A percentile compares a stretch with the other conserved stretches of the same genome.
Conservation (phyloP, 2,329 filamentous ascomycete species). For the Ophiostoma sp. region DNA sequence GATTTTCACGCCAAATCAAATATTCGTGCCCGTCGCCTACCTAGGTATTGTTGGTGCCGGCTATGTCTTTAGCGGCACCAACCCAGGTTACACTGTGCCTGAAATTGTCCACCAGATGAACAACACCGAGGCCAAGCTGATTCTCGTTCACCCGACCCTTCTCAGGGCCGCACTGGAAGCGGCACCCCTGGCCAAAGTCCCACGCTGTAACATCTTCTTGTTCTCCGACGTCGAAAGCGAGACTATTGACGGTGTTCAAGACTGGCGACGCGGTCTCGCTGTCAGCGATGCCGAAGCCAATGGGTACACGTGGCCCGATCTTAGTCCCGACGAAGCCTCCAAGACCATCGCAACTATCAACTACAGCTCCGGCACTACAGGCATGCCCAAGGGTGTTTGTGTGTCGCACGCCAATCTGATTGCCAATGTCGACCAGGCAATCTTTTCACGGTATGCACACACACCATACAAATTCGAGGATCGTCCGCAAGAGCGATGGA, state of each 20-base stretch:
- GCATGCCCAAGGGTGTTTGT: constrained; percentile 29
- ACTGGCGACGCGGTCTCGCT: neutral
- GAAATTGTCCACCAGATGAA: constrained; percentile 27
- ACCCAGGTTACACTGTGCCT: constrained; percentile 49
- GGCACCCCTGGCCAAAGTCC: constrained; percentile 37
- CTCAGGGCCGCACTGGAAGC: constrained; percentile 38
- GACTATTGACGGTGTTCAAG: neutral
- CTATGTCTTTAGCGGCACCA: constrained; percentile 70
- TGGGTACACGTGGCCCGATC: neutral
- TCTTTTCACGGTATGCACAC: constrained; percentile 23
- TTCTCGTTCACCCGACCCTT: constrained; percentile 30
- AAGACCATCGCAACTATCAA: constrained; percentile 23
- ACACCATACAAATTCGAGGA: constrained; percentile 22
- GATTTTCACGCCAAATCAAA: constrained; percentile 67
- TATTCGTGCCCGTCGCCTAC: constrained; percentile 68
- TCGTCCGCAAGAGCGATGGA: constrained; percentile 27
- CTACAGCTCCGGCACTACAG: constrained; percentile 28
- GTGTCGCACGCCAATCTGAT: constrained; percentile 28
- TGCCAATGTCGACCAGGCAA: constrained; percentile 27
- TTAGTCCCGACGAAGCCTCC: constrained; percentile 37
- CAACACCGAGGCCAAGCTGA: constrained; percentile 23
- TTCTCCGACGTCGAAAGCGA: neutral
- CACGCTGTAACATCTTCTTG: neutral
- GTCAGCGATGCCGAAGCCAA: neutral
- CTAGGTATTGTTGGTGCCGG: constrained; percentile 71